Percentiles rank a stretch among this genome's conserved stretches.
phyloP scores from a whole-genome alignment of 225 moss, liverwort and hornwort species.

The Thuidium tamariscinum region DNA sequence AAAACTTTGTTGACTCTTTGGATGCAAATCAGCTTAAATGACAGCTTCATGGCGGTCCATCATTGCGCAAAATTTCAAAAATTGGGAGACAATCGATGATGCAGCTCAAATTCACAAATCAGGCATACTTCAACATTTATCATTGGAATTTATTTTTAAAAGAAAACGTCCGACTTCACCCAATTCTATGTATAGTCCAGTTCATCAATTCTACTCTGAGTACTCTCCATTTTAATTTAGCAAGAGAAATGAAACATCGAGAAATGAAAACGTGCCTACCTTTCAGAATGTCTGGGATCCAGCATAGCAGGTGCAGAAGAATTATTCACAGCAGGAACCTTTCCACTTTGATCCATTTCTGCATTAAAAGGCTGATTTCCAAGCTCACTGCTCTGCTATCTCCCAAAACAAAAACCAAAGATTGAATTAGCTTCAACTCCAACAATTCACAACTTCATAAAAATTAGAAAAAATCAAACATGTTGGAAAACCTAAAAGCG shows the following conservation, averaged over 20 bases:
- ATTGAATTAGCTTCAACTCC: not conserved
- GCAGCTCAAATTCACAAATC: not conserved
- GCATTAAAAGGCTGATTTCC: constrained; percentile 6
- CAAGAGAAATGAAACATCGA: not conserved
- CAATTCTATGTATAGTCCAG: not conserved
- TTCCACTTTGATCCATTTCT: not conserved
- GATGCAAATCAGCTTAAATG: not conserved
- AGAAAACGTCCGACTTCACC: not conserved
- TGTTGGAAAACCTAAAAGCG: not conserved
- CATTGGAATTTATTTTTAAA: not conserved
- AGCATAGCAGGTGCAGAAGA: constrained; percentile 5
- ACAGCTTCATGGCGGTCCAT: not conserved
- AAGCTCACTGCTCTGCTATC: constrained; percentile 5
- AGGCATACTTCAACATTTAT: not conserved
- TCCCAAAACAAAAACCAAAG: not conserved
- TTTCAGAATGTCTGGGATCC: constrained; percentile 25
- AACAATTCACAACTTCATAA: not conserved
- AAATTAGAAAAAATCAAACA: not conserved
- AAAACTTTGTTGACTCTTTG: not conserved
- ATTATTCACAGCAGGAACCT: not conserved
- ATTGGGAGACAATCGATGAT: not conserved
- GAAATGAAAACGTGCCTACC: not conserved
- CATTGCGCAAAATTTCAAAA: not conserved
- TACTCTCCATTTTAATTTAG: not conserved
- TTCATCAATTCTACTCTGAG: not conserved